phyloP scores from a whole-genome alignment of 352 stramenopile species.

The Pythium plurisporium region DNA sequence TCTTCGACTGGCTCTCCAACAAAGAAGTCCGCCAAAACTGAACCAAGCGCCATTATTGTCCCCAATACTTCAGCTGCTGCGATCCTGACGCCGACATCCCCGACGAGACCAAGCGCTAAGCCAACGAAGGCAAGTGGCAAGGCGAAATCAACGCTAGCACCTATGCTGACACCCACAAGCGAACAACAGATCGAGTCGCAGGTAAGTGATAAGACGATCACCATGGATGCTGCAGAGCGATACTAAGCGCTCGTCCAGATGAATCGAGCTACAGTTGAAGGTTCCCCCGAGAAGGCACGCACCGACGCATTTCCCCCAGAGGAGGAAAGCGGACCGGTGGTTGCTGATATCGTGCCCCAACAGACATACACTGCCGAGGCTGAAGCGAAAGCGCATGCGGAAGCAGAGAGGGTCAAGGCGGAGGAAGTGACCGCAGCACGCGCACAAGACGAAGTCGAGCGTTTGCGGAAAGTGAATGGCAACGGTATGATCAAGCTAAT shows the following conservation, averaged over 20 bases:
- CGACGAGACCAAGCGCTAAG: background rate
- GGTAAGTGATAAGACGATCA: too few relatives aligned
- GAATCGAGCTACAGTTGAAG: too few relatives aligned
- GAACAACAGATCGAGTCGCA: background rate
- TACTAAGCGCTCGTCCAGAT: too few relatives aligned
- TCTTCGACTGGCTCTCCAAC: slow-evolving; percentile 14
- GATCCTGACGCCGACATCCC: slow-evolving; percentile 1
- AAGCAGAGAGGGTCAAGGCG: background rate
- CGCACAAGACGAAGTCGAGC: slow-evolving; percentile 28
- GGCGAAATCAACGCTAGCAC: background rate
- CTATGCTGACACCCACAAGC: background rate
- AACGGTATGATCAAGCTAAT: slow-evolving; percentile 72
- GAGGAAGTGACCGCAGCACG: too few relatives aligned
- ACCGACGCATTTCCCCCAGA: too few relatives aligned
- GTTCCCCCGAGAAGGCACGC: too few relatives aligned
- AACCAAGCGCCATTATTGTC: background rate
- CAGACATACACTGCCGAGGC: too few relatives aligned
- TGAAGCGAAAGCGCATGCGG: slow-evolving; percentile 14
- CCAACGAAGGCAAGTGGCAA: background rate
- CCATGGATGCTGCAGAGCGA: too few relatives aligned
- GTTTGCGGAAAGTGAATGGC: slow-evolving; percentile 36
- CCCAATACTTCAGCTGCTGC: background rate
- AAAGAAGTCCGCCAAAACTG: slow-evolving; percentile 27
- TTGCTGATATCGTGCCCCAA: too few relatives aligned
- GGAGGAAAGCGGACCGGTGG: too few relatives aligned